Evolutionary conservation across 257 asterid species (phyloP).

Genomic region (Nicotiana knightiana): DNA sequence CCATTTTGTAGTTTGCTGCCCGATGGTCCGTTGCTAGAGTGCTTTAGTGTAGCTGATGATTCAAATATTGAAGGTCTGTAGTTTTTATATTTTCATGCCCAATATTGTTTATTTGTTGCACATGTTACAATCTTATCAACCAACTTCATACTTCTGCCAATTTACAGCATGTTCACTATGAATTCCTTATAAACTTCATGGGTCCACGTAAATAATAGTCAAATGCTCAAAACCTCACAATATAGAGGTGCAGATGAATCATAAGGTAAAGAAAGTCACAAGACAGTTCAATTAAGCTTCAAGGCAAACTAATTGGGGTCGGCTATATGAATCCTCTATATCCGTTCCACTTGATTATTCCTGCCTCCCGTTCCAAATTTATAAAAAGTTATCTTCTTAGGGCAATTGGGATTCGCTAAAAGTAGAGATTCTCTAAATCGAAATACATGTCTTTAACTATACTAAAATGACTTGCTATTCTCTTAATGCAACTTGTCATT

Average conservation of each 20-base stretch:
- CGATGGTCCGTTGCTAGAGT: slow-evolving; percentile 76
- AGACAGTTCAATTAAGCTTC: background rate
- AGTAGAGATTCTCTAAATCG: too few relatives aligned
- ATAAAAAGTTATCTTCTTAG: too few relatives aligned
- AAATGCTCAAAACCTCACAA: background rate
- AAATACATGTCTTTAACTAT: too few relatives aligned
- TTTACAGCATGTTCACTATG: background rate
- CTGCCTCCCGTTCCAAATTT: background rate
- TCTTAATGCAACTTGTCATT: background rate
- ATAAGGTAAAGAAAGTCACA: background rate
- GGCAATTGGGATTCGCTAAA: too few relatives aligned
- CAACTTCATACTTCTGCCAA: background rate
- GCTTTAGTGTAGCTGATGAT: slow-evolving; percentile 48
- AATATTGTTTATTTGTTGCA: background rate
- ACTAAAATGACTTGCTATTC: background rate
- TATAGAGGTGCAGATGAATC: background rate
- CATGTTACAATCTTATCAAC: background rate
- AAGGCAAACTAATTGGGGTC: background rate
- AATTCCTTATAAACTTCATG: background rate
- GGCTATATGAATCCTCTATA: background rate
- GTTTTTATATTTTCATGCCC: background rate
- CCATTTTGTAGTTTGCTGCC: slow-evolving; percentile 80
- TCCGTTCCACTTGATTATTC: background rate
- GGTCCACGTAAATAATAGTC: background rate
- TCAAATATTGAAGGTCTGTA: slow-evolving; percentile 57